Conservation (phyloP, 768 basidiomycete genomes). For the Termitomyces sp. region DNA sequence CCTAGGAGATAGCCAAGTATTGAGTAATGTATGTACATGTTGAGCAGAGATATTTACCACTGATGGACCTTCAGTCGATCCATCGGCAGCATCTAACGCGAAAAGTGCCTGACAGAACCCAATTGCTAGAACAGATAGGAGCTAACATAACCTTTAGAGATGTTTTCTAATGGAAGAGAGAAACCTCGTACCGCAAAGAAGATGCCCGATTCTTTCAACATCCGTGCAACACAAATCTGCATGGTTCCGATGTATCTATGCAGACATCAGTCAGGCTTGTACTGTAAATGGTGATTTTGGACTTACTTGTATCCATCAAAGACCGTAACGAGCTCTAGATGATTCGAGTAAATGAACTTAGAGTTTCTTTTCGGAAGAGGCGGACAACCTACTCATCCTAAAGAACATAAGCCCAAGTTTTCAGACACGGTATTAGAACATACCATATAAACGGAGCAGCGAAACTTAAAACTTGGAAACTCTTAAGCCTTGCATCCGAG, state of each 20-base stretch:
- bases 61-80: constrained; percentile 49
- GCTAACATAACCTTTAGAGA: constrained; percentile 31
- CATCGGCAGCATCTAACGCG: constrained; percentile 89
- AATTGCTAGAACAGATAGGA: constrained; percentile 74
- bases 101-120: constrained; percentile 87
- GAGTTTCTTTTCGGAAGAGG: not conserved
- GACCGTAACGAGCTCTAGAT: constrained; percentile 67
- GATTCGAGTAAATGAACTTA: not conserved
- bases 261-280: not conserved
- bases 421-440: constrained; percentile 15
- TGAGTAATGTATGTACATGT: not conserved
- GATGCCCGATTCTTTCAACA: constrained; percentile 90
- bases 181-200: constrained; percentile 67
- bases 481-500: constrained; percentile 43
- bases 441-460: constrained; percentile 87
- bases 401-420: not conserved
- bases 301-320: constrained; percentile 77
- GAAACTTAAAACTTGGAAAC: constrained; percentile 88
- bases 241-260: constrained; percentile 81
- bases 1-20: constrained; percentile 27
- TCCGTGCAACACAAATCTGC: constrained; percentile 90
- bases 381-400: constrained; percentile 75
- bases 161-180: not conserved
- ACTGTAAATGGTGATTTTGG: not conserved
- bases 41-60: constrained; percentile 30